Conservation (phyloP, 78 protist species). For the Dictyostelium intermedium region DNA sequence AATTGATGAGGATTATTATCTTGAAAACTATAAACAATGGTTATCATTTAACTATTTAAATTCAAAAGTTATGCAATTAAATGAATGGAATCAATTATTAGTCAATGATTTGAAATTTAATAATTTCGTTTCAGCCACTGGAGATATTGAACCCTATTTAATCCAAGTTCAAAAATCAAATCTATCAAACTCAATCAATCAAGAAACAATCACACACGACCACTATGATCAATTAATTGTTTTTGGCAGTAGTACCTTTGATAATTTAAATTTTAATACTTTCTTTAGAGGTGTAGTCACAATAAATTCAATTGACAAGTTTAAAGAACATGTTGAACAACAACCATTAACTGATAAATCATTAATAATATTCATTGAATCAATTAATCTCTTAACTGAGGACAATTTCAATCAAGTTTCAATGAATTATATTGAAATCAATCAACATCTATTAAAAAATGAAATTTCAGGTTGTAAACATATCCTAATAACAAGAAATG, state of each 20-base stretch:
- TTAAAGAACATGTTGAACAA: not conserved
- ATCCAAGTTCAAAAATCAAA: not conserved
- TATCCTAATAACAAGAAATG: not conserved
- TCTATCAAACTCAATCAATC: not conserved
- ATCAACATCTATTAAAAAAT: constrained; percentile 22
- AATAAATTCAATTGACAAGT: not conserved
- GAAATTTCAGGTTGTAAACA: not conserved
- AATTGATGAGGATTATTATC: not conserved
- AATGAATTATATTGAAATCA: constrained; percentile 6
- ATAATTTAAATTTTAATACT: no score
- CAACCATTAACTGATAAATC: not conserved
- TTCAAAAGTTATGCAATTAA: not conserved
- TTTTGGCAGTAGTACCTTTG: not conserved
- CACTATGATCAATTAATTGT: not conserved
- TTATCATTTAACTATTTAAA: not conserved
- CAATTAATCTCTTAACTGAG: not conserved
- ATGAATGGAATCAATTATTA: not conserved
- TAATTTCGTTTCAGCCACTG: not conserved
- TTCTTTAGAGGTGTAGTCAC: no score
- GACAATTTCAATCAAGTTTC: not conserved
- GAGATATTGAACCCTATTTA: not conserved
- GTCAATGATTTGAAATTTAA: not conserved
- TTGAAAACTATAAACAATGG: not conserved
- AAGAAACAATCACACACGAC: not conserved
- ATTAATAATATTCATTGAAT: not conserved